Conservation (phyloP, 768 basidiomycete species). For the Gautieria morchelliformis region DNA sequence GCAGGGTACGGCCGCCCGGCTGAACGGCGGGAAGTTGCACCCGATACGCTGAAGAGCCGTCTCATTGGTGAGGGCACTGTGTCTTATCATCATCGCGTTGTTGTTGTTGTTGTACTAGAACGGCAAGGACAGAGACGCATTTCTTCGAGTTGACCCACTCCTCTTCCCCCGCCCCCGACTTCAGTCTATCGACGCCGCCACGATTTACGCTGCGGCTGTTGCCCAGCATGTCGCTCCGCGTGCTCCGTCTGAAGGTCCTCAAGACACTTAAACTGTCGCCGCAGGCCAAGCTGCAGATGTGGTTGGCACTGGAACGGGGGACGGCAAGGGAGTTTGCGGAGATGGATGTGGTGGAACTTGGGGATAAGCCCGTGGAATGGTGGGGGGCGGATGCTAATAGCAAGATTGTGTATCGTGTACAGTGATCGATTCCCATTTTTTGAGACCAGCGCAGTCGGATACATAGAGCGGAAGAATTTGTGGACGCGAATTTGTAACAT, state of each 20-base stretch:
- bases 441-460: no score
- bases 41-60: slow-evolving; percentile 14
- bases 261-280: slow-evolving; percentile 31
- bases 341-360: slow-evolving; percentile 35
- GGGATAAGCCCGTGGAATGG: slow-evolving; percentile 54
- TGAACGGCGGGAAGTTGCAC: not conserved
- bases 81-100: not conserved
- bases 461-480: no score
- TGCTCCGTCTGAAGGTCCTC: slow-evolving; percentile 53
- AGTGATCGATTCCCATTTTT: not conserved
- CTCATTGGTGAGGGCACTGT: slow-evolving; percentile 12
- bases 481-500: no score
- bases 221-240: slow-evolving; percentile 56
- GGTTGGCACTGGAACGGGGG: slow-evolving; percentile 46
- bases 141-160: not conserved
- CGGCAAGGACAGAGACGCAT: not conserved
- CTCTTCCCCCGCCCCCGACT: slow-evolving; percentile 14
- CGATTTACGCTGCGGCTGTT: slow-evolving; percentile 39
- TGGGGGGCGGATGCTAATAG: slow-evolving; percentile 56
- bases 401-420: slow-evolving; percentile 19
- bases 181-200: slow-evolving; percentile 14
- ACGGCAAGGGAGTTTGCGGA: slow-evolving; percentile 24
- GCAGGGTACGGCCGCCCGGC: slow-evolving; percentile 10
- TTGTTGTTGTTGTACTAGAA: not conserved
- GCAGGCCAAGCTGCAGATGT: slow-evolving; percentile 34